phyloP scores from a whole-genome alignment of 352 stramenopile species.

The Phytopythium ostracodes region DNA sequence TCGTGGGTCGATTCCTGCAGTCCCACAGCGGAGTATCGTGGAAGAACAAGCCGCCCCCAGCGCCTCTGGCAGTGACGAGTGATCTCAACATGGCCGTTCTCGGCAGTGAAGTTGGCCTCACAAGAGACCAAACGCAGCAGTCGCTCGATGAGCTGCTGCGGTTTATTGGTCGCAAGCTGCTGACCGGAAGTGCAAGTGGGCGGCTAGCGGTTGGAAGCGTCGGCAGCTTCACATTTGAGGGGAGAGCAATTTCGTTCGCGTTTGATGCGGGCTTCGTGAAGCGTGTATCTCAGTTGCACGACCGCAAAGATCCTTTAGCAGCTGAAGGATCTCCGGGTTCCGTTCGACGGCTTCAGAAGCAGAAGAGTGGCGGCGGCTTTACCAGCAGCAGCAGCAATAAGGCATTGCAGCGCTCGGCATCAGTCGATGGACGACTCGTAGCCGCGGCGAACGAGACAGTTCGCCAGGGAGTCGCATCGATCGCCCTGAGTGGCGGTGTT shows the following conservation, averaged over 20 bases:
- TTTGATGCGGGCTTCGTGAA: conserved; percentile 36
- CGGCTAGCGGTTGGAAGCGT: conserved; percentile 27
- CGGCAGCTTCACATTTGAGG: conserved; percentile 40
- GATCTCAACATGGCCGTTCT: conserved; percentile 53
- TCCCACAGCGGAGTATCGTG: conserved; percentile 30
- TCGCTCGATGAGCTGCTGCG: conserved; percentile 37
- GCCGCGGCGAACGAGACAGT: not conserved
- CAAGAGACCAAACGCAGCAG: conserved; percentile 36
- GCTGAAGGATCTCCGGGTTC: not conserved
- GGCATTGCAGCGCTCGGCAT: conserved; percentile 16
- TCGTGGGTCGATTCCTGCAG: conserved; percentile 44
- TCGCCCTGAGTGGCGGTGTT: not conserved
- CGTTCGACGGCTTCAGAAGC: not conserved
- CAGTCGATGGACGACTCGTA: conserved; percentile 13
- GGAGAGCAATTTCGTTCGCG: conserved; percentile 33
- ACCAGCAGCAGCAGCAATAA: not conserved
- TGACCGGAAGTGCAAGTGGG: conserved; percentile 18
- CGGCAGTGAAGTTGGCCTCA: conserved; percentile 30
- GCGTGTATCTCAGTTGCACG: not conserved
- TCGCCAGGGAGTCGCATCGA: not conserved
- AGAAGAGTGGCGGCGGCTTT: not conserved
- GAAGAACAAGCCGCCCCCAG: conserved; percentile 32
- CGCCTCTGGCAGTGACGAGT: conserved; percentile 29
- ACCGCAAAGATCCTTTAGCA: not conserved
- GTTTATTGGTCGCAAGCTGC: conserved; percentile 41